These are phyloP conservation scores for Dalbergia cochinchinensis DNA, from an alignment of 306 rosid genomes.

Conservation along the genomic window DNA sequence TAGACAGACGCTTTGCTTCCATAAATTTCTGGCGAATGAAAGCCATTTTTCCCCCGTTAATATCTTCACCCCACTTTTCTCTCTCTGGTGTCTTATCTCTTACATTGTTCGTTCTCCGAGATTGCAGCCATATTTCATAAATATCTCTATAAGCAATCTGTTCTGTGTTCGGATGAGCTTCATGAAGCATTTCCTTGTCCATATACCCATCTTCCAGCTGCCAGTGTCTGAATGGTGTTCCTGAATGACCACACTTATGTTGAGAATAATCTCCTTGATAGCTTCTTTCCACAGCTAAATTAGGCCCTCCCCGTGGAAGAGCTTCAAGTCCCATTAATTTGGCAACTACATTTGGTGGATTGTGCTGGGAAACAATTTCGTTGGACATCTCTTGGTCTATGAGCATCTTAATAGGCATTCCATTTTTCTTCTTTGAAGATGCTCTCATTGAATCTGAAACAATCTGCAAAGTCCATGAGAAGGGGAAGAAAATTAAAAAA, in stretches of 20 bases:
- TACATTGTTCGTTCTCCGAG: conserved; percentile 57
- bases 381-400: conserved; percentile 96
- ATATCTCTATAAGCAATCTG: conserved; percentile 72
- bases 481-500: conserved; percentile 28
- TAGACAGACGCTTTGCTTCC: conserved; percentile 84
- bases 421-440: conserved; percentile 64
- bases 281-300: conserved; percentile 64
- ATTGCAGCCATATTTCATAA: conserved; percentile 79
- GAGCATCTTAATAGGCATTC: conserved; percentile 95
- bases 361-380: conserved; percentile 67
- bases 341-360: conserved; percentile 89
- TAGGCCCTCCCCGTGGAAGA: conserved; percentile 65
- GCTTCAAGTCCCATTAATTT: conserved; percentile 96
- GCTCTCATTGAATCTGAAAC: conserved; percentile 63
- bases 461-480: conserved; percentile 54
- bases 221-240: conserved; percentile 62
- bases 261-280: conserved; percentile 63
- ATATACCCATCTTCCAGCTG: conserved; percentile 65
- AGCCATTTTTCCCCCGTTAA: conserved; percentile 76
- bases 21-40: conserved; percentile 78
- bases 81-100: conserved; percentile 72
- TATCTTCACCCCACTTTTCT: conserved; percentile 63
- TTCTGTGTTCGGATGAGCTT: conserved; percentile 61
- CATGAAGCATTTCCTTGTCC: conserved; percentile 69
- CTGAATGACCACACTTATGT: conserved; percentile 61